phyloP scores from a whole-genome alignment of 1,284 basidiomycete species.

The Apiotrichum gamsii region DNA sequence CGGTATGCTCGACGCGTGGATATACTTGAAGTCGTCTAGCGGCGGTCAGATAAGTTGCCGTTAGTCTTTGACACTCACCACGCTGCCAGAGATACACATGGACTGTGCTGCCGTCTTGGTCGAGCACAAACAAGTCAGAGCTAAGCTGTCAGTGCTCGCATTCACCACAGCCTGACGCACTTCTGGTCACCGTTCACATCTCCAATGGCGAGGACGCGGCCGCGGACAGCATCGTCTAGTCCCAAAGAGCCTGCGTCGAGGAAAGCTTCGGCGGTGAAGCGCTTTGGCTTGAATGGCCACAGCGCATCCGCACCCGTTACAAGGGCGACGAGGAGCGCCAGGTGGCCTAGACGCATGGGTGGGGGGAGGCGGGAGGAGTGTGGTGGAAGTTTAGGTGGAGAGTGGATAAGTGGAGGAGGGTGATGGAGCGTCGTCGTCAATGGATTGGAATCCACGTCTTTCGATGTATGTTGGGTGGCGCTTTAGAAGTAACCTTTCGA shows the following conservation, averaged over 20 bases:
- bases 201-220: slow-evolving; percentile 75
- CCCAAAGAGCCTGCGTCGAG: slow-evolving; percentile 76
- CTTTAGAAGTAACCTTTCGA: not conserved
- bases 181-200: slow-evolving; percentile 95
- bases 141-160: slow-evolving; percentile 46
- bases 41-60: slow-evolving; percentile 25
- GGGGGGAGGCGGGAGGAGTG: not conserved
- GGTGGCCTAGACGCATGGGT: slow-evolving; percentile 8
- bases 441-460: not conserved
- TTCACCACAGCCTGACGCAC: slow-evolving; percentile 51
- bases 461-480: not conserved
- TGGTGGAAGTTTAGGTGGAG: no score
- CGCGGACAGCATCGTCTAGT: slow-evolving; percentile 53
- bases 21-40: slow-evolving; percentile 50
- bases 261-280: slow-evolving; percentile 79
- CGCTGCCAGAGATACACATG: slow-evolving; percentile 78
- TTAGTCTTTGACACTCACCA: slow-evolving; percentile 50
- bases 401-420: not conserved
- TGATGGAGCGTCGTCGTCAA: not conserved
- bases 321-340: slow-evolving; percentile 8
- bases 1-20: slow-evolving; percentile 42
- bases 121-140: slow-evolving; percentile 73
- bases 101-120: slow-evolving; percentile 64
- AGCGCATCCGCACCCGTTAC: slow-evolving; percentile 6
- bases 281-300: slow-evolving; percentile 77